Base-by-base conservation (phyloP, 2,329 filamentous ascomycete genomes). In the Fusarium tuaranense region DNA sequence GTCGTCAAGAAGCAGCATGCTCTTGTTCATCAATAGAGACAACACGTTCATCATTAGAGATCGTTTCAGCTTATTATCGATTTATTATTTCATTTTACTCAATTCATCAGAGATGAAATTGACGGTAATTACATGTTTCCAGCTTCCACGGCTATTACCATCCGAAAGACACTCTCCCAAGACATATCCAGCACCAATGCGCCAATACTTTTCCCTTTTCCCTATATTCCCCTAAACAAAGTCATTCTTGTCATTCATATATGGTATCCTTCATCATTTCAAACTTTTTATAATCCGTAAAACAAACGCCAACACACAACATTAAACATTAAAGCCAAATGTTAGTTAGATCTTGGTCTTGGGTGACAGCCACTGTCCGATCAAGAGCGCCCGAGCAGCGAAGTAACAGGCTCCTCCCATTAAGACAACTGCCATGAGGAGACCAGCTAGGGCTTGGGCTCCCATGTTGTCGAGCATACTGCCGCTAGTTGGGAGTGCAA, bases 401-500 rank as follows among this genome's bases (percentile, higher is more conserved):
- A 82, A 75, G 30, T 79, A 79, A 18, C 78, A 81, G n/a, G 77
- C 71, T 13, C 79, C 81, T 3, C 83, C 84, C 8, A 84, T 60
- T 9, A 84, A 75, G 6, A 87, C 71, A 6, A 87, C 76, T 0
- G 81, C 85, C 9, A 84, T 82, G 70, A 86, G 86, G 27, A 88
- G 85, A 1, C 85, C 85, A 16, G 87, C 84, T 18, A 88, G 78
- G 1, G 82, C 81, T 66, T 82, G 80, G 2, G 86, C 83, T 0
- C 86, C 86, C 48, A 86, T 84, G 1, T 80, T 81, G 58, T 87
- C 82, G 3, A 88, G 78, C 76, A 88, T 79, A 62, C 85, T 80
- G 5, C 86, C 86, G 14, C 85, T 84, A 4, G 86, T 79, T 0
- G 87, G 87, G 0, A 87, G 83, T 0, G 85, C 84, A 5, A 88